Percentiles rank a stretch among this genome's conserved stretches.
phyloP scores from a whole-genome alignment of 495 filamentous ascomycete species.

The Penicillium coffeae region DNA sequence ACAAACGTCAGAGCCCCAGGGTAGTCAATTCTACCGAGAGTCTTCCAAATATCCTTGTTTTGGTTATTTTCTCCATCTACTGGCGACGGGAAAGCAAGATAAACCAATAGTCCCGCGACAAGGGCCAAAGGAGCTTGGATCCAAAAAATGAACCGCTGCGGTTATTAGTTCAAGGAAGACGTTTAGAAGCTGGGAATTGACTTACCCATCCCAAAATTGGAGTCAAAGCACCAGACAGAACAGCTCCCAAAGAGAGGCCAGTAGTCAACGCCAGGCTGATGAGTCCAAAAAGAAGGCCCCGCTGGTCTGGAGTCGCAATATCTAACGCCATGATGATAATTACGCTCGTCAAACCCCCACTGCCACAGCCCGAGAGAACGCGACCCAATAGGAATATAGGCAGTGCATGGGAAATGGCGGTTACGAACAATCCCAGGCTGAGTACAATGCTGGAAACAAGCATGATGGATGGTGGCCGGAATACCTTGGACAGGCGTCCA shows the following conservation, averaged over 20 bases:
- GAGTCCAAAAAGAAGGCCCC: slow-evolving; percentile 68
- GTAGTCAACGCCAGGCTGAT: slow-evolving; percentile 63
- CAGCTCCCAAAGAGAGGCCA: slow-evolving; percentile 66
- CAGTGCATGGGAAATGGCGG: slow-evolving; percentile 53
- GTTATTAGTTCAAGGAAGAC: background rate
- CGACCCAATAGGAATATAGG: slow-evolving; percentile 62
- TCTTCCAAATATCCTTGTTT: slow-evolving; percentile 31
- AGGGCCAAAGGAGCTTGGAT: slow-evolving; percentile 58
- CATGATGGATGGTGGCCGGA: slow-evolving; percentile 59
- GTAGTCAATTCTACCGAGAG: slow-evolving; percentile 65
- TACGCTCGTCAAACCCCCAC: slow-evolving; percentile 62
- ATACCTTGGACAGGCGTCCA: slow-evolving; percentile 64
- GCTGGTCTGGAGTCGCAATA: slow-evolving; percentile 55
- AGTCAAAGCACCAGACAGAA: slow-evolving; percentile 62
- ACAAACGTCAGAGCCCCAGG: slow-evolving; percentile 60
- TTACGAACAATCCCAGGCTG: slow-evolving; percentile 58
- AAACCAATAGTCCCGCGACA: slow-evolving; percentile 53
- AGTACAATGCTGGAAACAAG: slow-evolving; percentile 54
- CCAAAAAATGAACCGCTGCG: slow-evolving; percentile 64
- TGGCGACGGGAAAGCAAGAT: slow-evolving; percentile 51
- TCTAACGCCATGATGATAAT: slow-evolving; percentile 67
- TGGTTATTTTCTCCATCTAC: slow-evolving; percentile 23
- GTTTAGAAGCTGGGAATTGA: background rate
- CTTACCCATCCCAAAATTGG: slow-evolving; percentile 65
- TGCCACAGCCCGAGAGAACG: slow-evolving; percentile 59